Evolutionary conservation across 2,329 filamentous ascomycete genomes (phyloP), one percentile per base, ranked within the genome.

Genomic region (Arachnomyces sp.): DNA sequence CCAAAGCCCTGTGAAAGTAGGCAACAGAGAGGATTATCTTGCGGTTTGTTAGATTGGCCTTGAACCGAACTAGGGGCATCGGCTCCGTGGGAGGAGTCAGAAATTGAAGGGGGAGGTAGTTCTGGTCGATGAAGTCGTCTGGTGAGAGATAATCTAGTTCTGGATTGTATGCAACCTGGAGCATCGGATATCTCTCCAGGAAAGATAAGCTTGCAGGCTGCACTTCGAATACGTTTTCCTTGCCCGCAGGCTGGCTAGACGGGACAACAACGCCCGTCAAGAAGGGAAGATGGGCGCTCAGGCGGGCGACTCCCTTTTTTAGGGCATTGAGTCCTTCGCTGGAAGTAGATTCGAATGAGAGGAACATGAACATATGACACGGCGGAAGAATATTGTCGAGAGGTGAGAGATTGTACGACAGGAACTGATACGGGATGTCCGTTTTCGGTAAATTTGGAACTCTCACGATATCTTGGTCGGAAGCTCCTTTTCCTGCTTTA

Each of bases 101-200:
- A 25, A 41, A 37, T 6, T 25, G 21, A 13, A 41, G 15, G 8
- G 39, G 39, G 9, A 41, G 18, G 25, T 41, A 37, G 16, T 41
- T 36, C 32, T 41, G 34, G 11, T 41, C 31, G 18, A 41, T 25
- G 21, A 37, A 41, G 39, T 41, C 32, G 25, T 41, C 39, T 18
- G 16, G 39, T 9, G 32, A 8, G 12, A 36, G 35, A 17, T 29
- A 7, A 16, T 41, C 39, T 34, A 41, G 25, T 34, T 41, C 34
- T n/a, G 39, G 32, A 31, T 34, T 35, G 34, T 29, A 37, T 25
- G 21, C 32, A 15, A 41, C 39, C 30, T 41, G 32, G 21, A 41
- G 33, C 39, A 41, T 41, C 15, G 39, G 39, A 31, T 41, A 37
- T n/a, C 13, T 29, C 18, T 21, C 32, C 14, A 41, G 18, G 21